A percentile compares a stretch with the other conserved stretches of the same genome.
Conservation (phyloP, 2,329 filamentous ascomycete species). For the Aspergillus udagawae region DNA sequence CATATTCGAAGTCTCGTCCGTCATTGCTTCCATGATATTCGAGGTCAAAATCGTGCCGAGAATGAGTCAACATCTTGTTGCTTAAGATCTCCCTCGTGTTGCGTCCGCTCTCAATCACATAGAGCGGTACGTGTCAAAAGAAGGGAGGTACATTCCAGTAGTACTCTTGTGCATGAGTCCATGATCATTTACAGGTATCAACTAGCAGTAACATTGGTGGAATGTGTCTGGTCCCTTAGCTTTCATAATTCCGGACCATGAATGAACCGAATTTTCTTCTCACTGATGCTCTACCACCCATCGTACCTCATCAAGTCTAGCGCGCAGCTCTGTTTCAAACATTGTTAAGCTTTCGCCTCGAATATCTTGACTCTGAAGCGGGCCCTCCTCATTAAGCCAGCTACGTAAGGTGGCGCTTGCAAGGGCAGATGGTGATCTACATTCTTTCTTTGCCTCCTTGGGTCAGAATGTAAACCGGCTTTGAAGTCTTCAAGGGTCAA, state of each 20-base stretch:
- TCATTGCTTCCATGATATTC: conserved; percentile 38
- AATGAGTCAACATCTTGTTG: conserved; percentile 28
- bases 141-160: conserved; percentile 39
- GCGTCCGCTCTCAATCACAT: conserved; percentile 34
- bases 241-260: not conserved
- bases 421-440: not conserved
- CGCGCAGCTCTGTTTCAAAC: not conserved
- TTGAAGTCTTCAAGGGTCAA: not conserved
- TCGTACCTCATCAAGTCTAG: not conserved
- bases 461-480: not conserved
- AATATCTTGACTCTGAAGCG: not conserved
- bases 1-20: conserved; percentile 45
- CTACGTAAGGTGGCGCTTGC: not conserved
- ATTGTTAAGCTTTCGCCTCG: not conserved
- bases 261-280: not conserved
- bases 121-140: conserved; percentile 42
- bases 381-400: not conserved
- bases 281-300: not conserved
- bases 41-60: conserved; percentile 45
- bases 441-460: not conserved
- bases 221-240: not conserved
- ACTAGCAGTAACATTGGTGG: not conserved
- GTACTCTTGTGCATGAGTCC: not conserved
- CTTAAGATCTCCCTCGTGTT: conserved; percentile 39
- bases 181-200: not conserved